Percentiles rank a stretch among this genome's conserved stretches.
Conservation (phyloP, 768 basidiomycete species). For the Trametes sanguinea region DNA sequence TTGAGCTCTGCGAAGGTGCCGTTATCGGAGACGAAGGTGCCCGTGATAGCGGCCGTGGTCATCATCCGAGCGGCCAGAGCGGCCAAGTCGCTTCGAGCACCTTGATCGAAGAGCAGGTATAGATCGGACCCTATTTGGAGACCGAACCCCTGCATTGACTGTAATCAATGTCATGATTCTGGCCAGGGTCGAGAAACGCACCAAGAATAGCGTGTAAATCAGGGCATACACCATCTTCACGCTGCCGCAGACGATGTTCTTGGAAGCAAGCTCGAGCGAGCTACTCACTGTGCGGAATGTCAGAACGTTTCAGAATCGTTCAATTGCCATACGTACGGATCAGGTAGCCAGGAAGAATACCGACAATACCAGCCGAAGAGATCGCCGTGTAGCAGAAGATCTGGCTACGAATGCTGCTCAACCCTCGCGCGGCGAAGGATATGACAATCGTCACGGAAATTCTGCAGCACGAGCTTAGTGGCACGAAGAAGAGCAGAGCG, state of each 20-base stretch:
- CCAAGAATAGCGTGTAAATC: conserved; percentile 79
- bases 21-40: conserved; percentile 67
- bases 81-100: conserved; percentile 53
- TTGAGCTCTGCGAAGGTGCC: conserved; percentile 41
- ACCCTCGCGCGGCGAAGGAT: conserved; percentile 77
- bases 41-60: conserved; percentile 54
- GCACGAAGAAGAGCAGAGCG: not conserved
- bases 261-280: conserved; percentile 81
- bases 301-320: conserved; percentile 8
- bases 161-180: not conserved
- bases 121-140: conserved; percentile 83
- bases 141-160: conserved; percentile 57
- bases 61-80: conserved; percentile 53
- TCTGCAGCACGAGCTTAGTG: conserved; percentile 40
- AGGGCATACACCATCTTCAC: conserved; percentile 90
- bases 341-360: conserved; percentile 88
- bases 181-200: not conserved
- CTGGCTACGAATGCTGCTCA: conserved; percentile 74
- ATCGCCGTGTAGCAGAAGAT: conserved; percentile 93
- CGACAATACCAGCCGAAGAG: conserved; percentile 83
- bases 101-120: conserved; percentile 68
- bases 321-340: conserved; percentile 53
- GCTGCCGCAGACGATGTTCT: conserved; percentile 82
- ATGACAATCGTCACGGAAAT: conserved; percentile 82
- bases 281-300: conserved; percentile 59